Evolutionary conservation across 1,284 basidiomycete genomes (phyloP).

Genomic region (Microbotryum scabiosae): DNA sequence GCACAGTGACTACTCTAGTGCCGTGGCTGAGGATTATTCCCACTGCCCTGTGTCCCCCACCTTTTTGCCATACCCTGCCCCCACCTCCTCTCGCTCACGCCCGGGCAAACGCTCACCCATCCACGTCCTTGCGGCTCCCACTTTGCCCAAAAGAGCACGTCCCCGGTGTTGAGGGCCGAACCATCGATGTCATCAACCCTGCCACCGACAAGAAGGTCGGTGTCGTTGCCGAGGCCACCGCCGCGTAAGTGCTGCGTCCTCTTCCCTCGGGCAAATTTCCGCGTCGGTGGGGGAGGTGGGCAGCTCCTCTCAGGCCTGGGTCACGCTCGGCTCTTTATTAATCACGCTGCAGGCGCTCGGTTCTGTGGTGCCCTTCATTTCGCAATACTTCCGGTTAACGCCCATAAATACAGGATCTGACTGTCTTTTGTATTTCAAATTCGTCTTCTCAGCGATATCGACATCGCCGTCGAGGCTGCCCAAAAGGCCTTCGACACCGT

Average conservation of each 20-base stretch:
- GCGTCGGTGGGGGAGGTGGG: no score
- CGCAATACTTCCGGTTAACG: background rate
- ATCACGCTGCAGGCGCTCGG: background rate
- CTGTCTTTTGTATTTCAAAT: background rate
- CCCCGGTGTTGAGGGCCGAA: conserved; percentile 55
- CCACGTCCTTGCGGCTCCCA: conserved; percentile 72
- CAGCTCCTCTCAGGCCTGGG: no score
- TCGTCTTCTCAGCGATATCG: conserved; percentile 50
- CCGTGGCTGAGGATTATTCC: conserved; percentile 56
- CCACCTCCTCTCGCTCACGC: background rate
- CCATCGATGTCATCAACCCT: conserved; percentile 70
- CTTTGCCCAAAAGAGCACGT: conserved; percentile 49
- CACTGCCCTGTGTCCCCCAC: conserved; percentile 21
- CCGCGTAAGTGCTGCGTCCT: background rate
- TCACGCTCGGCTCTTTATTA: conserved; percentile 4
- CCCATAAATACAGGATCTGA: background rate
- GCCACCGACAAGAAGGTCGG: conserved; percentile 64
- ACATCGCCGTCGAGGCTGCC: conserved; percentile 66
- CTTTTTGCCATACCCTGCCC: conserved; percentile 1
- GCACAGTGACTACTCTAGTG: conserved; percentile 51
- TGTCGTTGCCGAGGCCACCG: conserved; percentile 55
- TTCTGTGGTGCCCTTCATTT: background rate
- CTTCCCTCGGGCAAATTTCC: background rate
- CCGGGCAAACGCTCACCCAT: conserved; percentile 47
- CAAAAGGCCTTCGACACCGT: conserved; percentile 62